A percentile compares a stretch with the other conserved stretches of the same genome.
phyloP scores from a whole-genome alignment of 2,329 filamentous ascomycete genomes.

The Trichophyton schoenleinii region DNA sequence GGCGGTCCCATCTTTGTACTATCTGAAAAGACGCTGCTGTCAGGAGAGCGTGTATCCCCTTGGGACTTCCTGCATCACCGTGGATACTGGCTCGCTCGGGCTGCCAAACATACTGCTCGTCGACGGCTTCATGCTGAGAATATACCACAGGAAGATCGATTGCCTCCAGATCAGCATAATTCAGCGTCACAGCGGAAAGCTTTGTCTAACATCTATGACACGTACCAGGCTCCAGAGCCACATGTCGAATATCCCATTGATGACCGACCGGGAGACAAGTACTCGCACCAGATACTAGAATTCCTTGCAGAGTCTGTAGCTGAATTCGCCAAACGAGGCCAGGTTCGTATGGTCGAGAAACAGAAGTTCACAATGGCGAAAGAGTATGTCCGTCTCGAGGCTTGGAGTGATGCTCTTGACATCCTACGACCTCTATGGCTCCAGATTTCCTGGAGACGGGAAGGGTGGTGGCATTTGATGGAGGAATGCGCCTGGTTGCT shows the following conservation, averaged over 20 bases:
- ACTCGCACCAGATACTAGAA: slow-evolving; percentile 39
- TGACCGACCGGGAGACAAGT: slow-evolving; percentile 36
- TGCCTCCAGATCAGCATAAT: slow-evolving; percentile 39
- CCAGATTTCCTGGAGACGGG: slow-evolving; percentile 44
- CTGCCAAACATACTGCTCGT: slow-evolving; percentile 39
- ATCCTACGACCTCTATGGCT: slow-evolving; percentile 44
- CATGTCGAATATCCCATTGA: slow-evolving; percentile 41
- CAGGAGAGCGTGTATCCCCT: slow-evolving; percentile 40
- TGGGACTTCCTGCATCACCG: slow-evolving; percentile 50
- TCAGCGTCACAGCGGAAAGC: slow-evolving; percentile 42
- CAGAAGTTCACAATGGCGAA: slow-evolving; percentile 44
- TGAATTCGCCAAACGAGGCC: slow-evolving; percentile 41
- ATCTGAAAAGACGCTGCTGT: slow-evolving; percentile 40
- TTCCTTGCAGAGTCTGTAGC: slow-evolving; percentile 37
- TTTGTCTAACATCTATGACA: slow-evolving; percentile 45
- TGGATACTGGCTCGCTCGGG: slow-evolving; percentile 48
- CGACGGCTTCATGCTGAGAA: slow-evolving; percentile 41
- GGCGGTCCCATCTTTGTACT: slow-evolving; percentile 30
- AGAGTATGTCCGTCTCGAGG: slow-evolving; percentile 39
- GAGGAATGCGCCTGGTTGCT: slow-evolving; percentile 42
- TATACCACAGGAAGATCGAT: slow-evolving; percentile 48
- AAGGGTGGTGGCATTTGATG: slow-evolving; percentile 49
- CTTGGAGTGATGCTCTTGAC: slow-evolving; percentile 40
- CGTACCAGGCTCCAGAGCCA: slow-evolving; percentile 48
- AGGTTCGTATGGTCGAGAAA: slow-evolving; percentile 43